phyloP scores from a whole-genome alignment of 2,329 filamentous ascomycete species.

The Boeremia exigua region DNA sequence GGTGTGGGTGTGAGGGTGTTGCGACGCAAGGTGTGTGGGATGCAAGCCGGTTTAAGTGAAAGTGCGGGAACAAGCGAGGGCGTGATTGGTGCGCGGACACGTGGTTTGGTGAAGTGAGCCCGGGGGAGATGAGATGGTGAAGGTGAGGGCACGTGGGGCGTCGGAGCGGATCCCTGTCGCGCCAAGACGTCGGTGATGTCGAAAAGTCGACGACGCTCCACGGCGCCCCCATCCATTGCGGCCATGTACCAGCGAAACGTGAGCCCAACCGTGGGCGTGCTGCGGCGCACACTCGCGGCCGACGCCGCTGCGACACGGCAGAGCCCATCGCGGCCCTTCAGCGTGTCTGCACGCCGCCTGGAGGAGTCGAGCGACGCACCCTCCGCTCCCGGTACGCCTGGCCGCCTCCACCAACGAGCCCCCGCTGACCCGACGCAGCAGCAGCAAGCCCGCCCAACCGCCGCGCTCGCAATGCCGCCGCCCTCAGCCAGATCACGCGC shows the following conservation, averaged over 20 bases:
- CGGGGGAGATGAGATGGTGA: constrained; percentile 11
- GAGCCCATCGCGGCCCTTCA: constrained; percentile 33
- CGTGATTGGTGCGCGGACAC: not conserved
- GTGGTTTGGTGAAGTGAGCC: constrained; percentile 8
- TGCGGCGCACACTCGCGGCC: constrained; percentile 30
- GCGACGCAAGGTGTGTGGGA: constrained; percentile 2
- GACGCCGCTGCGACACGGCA: constrained; percentile 28
- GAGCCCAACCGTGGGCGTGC: constrained; percentile 42
- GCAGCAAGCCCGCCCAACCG: constrained; percentile 27
- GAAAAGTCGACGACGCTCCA: constrained; percentile 36
- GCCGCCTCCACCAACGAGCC: not conserved
- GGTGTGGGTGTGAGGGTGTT: not conserved
- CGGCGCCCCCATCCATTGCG: constrained; percentile 23
- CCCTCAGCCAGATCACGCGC: constrained; percentile 32
- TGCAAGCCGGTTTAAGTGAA: not conserved
- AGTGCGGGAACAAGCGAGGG: constrained; percentile 5
- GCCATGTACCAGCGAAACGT: constrained; percentile 45
- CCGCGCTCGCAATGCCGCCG: constrained; percentile 31
- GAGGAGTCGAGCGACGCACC: constrained; percentile 32
- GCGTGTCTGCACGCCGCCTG: constrained; percentile 31
- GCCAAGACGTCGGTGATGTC: constrained; percentile 36
- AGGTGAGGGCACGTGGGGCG: constrained; percentile 21
- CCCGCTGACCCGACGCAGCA: constrained; percentile 20
- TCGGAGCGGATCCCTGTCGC: constrained; percentile 27
- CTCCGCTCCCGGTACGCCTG: constrained; percentile 27